Base-by-base conservation (phyloP, 345 rosid genomes). In the Alliaria petiolata region DNA sequence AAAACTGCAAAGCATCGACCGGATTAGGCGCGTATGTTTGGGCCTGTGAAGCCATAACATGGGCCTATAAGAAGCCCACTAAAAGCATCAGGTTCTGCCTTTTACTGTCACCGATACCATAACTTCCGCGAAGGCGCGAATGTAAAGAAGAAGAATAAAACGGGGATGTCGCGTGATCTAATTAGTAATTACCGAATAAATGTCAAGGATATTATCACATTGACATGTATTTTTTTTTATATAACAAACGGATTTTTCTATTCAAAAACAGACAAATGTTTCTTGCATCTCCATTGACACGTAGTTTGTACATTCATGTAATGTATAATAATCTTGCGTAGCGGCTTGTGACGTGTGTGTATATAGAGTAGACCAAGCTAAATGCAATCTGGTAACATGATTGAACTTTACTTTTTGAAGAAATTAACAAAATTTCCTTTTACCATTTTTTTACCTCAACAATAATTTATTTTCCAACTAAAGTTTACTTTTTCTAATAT, bases 91-190 rank as follows among this genome's bases (percentile, higher is more conserved):
- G 38, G n/a, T 30, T n/a, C 36, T 7, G 44, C 4, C 20, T 53
- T 11, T 67, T 39, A 19, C 26, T 2, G 28, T 60, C 51, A 30
- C 68, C n/a, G n/a, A 28, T 28, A 22, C n/a, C 25, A 22, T 49
- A 60, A 49, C 52, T 61, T 50, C 30, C 68, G 60, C 60, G 33
- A 28, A 19, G 40, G 52, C 68, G 60, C 60, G 33, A 28, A 19
- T 51, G 43, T n/a, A n/a, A 39, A 16, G n/a, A 7, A 39, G 8
- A 15, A 47, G 25, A 39, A 15, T 5, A 5, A 26, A 54, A 8
- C 12, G 5, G 38, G 38, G 70, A 38, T 17, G n/a, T 51, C 15
- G 25, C 10, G 36, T 65, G n/a, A 22, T 49, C 12, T 14, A 33
- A 20, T n/a, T n/a, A n/a, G n/a, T n/a, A n/a, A n/a, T 44, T 5